Evolutionary conservation across 179 eudicot genomes (phyloP).

Genomic region (Sideroxylon spinosum): DNA sequence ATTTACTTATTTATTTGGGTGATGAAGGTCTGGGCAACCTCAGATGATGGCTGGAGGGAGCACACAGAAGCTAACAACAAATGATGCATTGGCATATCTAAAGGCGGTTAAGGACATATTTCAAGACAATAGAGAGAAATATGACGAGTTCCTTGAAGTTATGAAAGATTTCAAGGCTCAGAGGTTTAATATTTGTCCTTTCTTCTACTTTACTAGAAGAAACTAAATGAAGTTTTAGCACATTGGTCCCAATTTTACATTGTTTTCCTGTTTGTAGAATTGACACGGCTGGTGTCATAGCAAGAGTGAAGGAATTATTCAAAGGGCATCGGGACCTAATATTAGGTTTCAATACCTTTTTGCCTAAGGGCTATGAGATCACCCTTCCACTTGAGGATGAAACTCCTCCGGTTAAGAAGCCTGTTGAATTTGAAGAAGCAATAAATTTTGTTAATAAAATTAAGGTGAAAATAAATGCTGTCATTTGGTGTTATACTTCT

Average conservation of each 20-base stretch:
- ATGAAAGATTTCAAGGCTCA: constrained; percentile 91
- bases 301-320: constrained; percentile 77
- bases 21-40: constrained; percentile 57
- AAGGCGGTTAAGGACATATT: constrained; percentile 81
- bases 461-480: constrained; percentile 49
- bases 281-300: constrained; percentile 80
- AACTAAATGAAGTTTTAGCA: not conserved
- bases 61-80: constrained; percentile 64
- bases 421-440: constrained; percentile 89
- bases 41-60: constrained; percentile 48
- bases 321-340: constrained; percentile 75
- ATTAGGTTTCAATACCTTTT: constrained; percentile 80
- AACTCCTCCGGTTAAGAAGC: constrained; percentile 61
- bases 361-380: constrained; percentile 87
- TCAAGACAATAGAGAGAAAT: constrained; percentile 70
- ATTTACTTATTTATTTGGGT: constrained; percentile 5
- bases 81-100: constrained; percentile 78
- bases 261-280: constrained; percentile 42
- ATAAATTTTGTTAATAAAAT: constrained; percentile 88
- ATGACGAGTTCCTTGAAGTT: constrained; percentile 79
- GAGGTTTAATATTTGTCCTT: constrained; percentile 36
- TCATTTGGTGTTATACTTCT: not conserved
- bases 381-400: constrained; percentile 42
- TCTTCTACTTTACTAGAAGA: constrained; percentile 6
- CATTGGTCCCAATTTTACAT: constrained; percentile 1